Evolutionary conservation across 768 basidiomycete species (phyloP), one percentile per base, ranked within the genome.

Genomic region (Boletus pseudopeckii): DNA sequence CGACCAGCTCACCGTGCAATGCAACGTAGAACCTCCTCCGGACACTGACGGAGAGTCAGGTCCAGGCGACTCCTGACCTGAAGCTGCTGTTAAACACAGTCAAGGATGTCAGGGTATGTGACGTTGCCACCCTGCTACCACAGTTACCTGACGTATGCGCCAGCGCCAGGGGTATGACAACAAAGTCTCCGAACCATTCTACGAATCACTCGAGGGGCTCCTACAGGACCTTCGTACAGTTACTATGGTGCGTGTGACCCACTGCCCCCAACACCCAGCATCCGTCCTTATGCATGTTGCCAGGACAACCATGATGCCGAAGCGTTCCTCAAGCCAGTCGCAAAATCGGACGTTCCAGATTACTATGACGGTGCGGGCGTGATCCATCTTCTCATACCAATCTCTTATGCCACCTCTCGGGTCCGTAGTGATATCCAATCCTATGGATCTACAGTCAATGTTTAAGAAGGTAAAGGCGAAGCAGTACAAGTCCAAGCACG

Each of bases 381-480:
- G 36, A 36, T 52, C 44, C 11, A 1, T 50, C 30, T 32, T 32
- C 33, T 32, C 36, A 42, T 34, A 42, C 1, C 40, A 33, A 42
- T 38, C 18, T 48, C 33, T 54, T 53, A 61, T 56, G 37, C 48
- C 37, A 15, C 7, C n/a, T 14, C 43, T 42, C 18, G 51, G 17
- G 46, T 34, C 60, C 20, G 11, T 64, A 98, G 97, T 96, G 61
- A 97, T 99, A 70, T 74, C 86, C 51, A 85, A 85, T 57, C 94
- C 97, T 5, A 99, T 99, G 97, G 97, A 99, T 75, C 77, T 98
- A 41, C 85, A 85, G 56, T 90, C 94, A 0, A 90, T 99, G 82
- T 78, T 87, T 48, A 92, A 86, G 80, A 95, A 95, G 72, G 88
- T 98, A 67, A 98, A 97, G 75, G 76, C 81, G 54, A 91, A 90